Evolutionary conservation across 2,329 filamentous ascomycete genomes (phyloP).

Genomic region (Cordyceps farinosa): DNA sequence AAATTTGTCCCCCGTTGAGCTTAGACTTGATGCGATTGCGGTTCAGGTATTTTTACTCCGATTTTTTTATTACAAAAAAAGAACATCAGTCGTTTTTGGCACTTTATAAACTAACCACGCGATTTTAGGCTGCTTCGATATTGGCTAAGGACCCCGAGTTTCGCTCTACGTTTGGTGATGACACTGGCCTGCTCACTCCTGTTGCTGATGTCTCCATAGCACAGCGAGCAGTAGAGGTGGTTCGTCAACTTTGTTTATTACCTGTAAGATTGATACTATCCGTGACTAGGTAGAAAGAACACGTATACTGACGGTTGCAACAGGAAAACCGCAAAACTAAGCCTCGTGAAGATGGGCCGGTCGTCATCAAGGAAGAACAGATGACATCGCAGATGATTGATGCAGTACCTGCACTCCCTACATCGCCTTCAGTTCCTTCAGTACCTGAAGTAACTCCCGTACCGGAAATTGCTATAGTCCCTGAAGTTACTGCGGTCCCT

Average conservation of each 20-base stretch:
- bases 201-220: not conserved
- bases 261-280: not conserved
- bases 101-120: constrained; percentile 14
- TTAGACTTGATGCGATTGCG: constrained; percentile 28
- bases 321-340: not conserved
- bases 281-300: not conserved
- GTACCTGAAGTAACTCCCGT: not conserved
- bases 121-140: constrained; percentile 14
- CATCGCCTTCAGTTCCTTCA: not conserved
- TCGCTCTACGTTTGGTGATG: not conserved
- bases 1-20: constrained; percentile 24
- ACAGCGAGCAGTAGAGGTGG: not conserved
- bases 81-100: not conserved
- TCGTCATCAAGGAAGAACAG: not conserved
- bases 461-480: not conserved
- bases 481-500: not conserved
- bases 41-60: constrained; percentile 26
- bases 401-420: not conserved
- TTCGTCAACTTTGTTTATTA: not conserved
- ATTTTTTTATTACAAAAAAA: too few species aligned
- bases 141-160: constrained; percentile 15
- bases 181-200: not conserved
- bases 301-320: not conserved
- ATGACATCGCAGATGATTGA: not conserved
- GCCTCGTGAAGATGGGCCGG: not conserved